Base-by-base conservation (phyloP, 257 asterid species). In the Striga asiatica region DNA sequence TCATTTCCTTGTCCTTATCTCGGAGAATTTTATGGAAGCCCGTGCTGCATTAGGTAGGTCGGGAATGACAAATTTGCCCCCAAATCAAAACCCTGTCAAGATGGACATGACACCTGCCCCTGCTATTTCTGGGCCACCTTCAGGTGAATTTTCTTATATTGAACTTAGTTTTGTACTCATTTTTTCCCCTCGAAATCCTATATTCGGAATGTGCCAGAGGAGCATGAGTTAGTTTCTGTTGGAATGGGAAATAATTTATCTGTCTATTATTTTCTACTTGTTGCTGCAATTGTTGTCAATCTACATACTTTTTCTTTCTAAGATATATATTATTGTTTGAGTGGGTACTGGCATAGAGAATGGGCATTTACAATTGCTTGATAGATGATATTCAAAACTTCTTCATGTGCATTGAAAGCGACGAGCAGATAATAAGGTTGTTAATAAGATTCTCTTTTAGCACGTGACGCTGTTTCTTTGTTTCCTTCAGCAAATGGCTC, bases 21-120 rank as follows among this genome's bases (percentile, higher is more conserved):
- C 97, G 45, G 97, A 88, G 56, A 76, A 74, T 64, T 83, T 92
- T 59, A 66, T 71, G 59, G 95, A 84, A 74, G 99, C 83, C 38
- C 75, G 89, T 54, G 65, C 85, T 71, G 83, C 82, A 61, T 71
- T 87, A 60, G 78, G 74, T 73, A 76, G 79, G 56, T 47, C 89
- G 62, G 95, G 88, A 69, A 64, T 79, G 65, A 56, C 80, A 60
- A 79, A 35, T 69, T 58, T 81, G 54, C 78, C 82, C 39, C 48
- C 83, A 48, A 79, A 74, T 66, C 94, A 80, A 57, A 82, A 60
- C 76, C 78, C 92, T 54, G 85, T 81, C 47, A 89, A 88, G 79
- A 74, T 80, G 76, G 97, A 84, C 48, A 74, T 51, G 29, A 13
- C 93, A 12, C 58, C 88, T 49, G 76, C 51, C 49, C 71, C 87